Conservation (phyloP, 352 stramenopile species). For the Pythium folliculosum region DNA sequence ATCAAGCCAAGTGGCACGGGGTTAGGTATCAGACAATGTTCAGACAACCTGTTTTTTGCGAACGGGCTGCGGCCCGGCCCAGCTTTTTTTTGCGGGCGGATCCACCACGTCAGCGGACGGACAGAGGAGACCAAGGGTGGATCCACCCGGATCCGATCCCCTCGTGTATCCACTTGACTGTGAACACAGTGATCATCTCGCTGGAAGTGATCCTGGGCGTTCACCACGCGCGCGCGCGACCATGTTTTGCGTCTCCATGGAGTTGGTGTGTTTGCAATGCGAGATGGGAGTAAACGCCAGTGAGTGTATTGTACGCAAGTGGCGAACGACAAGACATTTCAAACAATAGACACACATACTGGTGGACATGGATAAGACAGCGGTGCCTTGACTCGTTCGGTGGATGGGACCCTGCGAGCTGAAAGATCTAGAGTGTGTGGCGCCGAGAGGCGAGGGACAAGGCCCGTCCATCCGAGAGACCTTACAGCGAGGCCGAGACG, state of each 20-base stretch:
- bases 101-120: not conserved
- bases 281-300: not conserved
- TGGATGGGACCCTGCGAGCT: conserved; percentile 3
- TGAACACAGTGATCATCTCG: no score
- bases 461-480: not conserved
- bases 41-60: conserved; percentile 19
- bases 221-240: no score
- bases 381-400: conserved; percentile 2
- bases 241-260: no score
- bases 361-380: conserved; percentile 1
- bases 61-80: not conserved
- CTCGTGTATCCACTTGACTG: not conserved
- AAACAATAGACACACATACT: conserved; percentile 6
- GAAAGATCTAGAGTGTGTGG: conserved; percentile 5
- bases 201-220: no score
- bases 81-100: not conserved
- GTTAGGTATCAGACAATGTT: not conserved
- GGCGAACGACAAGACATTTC: not conserved
- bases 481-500: conserved; percentile 30
- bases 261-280: no score
- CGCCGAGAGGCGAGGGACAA: not conserved
- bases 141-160: not conserved
- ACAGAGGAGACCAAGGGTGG: no score
- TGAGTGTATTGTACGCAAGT: conserved; percentile 1
- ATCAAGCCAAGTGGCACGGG: not conserved